Evolutionary conservation across 345 rosid species (phyloP), one percentile per base, ranked within the genome.

Genomic region (Theobroma cacao): DNA sequence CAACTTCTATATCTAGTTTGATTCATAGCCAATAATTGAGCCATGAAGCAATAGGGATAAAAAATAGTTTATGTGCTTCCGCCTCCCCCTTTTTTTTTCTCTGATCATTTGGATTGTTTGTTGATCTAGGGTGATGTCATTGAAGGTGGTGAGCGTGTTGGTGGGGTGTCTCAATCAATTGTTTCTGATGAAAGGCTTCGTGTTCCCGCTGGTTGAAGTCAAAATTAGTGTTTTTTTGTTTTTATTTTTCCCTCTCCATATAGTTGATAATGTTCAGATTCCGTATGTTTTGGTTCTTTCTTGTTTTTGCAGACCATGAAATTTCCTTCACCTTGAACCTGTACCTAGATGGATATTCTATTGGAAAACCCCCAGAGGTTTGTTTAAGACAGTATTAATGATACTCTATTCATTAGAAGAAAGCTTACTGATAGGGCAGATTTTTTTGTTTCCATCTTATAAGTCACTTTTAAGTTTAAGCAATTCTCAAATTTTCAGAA

Each of bases 351-450:
- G 99, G 98, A 67, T 97, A 92, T 87, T 88, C 85, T 36, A 72
- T 94, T 18, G 94, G 90, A 81, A 94, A 90, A 82, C 89, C 94
- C 22, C 79, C 86, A 28, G 94, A 94, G 97, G 99, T 97, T 80
- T 81, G 89, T 74, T 34, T 75, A 72, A 60, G 55, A 67, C 34
- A 81, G 68, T 72, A 22, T 68, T 14, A 26, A 15, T 68, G 55
- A 43, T 45, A 45, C 73, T 45, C 18, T 69, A 69, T 43, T 77
- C 41, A 75, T 36, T 67, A 66, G 10, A 50, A 52, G 5, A 33
- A 33, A 34, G 17, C 52, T 55, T 7, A 52, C 45, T 52, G 33
- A 52, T 1, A 34, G 9, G 26, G 28, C 13, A 7, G 22, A 53
- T 3, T 66, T 12, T 18, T 78, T 62, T 47, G 50, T 9, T 55